Evolutionary conservation across 2,329 filamentous ascomycete genomes (phyloP).

Genomic region (Curvularia eragrostidis): DNA sequence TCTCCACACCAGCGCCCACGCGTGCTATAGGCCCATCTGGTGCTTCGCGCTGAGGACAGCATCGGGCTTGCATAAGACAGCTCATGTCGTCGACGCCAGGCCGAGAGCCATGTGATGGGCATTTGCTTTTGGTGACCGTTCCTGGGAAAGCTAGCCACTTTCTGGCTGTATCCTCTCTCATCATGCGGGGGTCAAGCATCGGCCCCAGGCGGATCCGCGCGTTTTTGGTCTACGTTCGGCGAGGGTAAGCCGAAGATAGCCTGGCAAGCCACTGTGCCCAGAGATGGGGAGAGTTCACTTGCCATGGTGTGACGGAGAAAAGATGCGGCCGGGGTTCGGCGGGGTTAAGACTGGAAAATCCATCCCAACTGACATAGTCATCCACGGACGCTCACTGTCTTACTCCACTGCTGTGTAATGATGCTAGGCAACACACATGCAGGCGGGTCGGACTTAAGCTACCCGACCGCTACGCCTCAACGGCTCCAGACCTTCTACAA

Average conservation of each 20-base stretch:
- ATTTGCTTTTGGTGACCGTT: conserved; percentile 24
- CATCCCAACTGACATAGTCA: conserved; percentile 5
- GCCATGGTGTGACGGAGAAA: conserved; percentile 32
- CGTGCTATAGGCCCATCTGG: conserved; percentile 22
- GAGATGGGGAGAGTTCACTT: conserved; percentile 9
- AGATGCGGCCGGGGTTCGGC: conserved; percentile 20
- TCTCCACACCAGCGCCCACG: conserved; percentile 16
- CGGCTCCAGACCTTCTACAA: conserved; percentile 1
- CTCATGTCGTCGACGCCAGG: conserved; percentile 14
- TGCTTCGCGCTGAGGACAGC: conserved; percentile 9
- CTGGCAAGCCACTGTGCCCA: conserved; percentile 15
- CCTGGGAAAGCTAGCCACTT: conserved; percentile 28
- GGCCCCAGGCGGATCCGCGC: conserved; percentile 23
- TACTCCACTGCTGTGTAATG: conserved; percentile 4
- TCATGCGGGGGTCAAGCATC: conserved; percentile 28
- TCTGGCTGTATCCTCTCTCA: conserved; percentile 30
- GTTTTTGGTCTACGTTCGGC: conserved; percentile 9
- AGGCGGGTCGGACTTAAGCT: neutral
- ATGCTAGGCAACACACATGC: neutral
- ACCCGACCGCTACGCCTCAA: conserved; percentile 8
- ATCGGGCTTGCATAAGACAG: conserved; percentile 23
- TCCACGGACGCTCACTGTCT: conserved; percentile 7
- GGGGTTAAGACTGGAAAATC: conserved; percentile 11
- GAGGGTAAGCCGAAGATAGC: conserved; percentile 43
- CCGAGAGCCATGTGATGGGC: conserved; percentile 19